Evolutionary conservation across 371 early-diverging fungal genomes (phyloP), one percentile per base, ranked within the genome.

Genomic region (Mortierella sp.): DNA sequence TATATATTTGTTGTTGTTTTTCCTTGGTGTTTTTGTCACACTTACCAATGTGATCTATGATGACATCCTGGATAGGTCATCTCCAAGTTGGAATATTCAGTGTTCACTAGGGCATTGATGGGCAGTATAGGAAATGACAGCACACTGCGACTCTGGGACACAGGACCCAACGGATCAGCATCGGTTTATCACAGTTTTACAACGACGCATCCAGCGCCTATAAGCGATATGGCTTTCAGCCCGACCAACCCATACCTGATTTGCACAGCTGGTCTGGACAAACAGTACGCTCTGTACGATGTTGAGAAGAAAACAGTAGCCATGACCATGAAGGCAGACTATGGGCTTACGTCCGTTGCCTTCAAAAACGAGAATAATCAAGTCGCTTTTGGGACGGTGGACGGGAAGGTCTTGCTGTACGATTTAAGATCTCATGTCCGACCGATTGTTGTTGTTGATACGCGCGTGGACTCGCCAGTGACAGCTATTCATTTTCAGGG

Each of bases 61-160:
- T n/a, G n/a, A 34, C 34, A 10, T 34, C 34, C 27, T 42, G 4
- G 46, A 28, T 64, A 82, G 81, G 19, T 79, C 31, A 57, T 82
- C 34, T 55, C 67, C 12, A 72, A 59, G 54, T 39, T 83, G 24
- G 81, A 73, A 30, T 83, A 72, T 30, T 81, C 82, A 0, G 42
- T 48, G 14, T 81, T 79, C 54, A 66, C 49, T 19, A 60, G 38
- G 53, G 81, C 84, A n/a, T 58, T 84, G 24, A 27, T 89, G 23
- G 83, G 80, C 12, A 85, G 81, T 27, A 79, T 72, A 0, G 83
- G 85, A 10, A 83, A 84, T n/a, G 86, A 87, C 54, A 86, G 85
- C 23, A 52, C 61, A 3, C 50, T 89, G n/a, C 81, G 82, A 28
- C 49, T 86, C 13, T 87, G 85, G 85, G 84, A 87, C 53, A 64